Evolutionary conservation across 495 filamentous ascomycete species (phyloP), one percentile per base, ranked within the genome.

Genomic region (Daldinia loculata): DNA sequence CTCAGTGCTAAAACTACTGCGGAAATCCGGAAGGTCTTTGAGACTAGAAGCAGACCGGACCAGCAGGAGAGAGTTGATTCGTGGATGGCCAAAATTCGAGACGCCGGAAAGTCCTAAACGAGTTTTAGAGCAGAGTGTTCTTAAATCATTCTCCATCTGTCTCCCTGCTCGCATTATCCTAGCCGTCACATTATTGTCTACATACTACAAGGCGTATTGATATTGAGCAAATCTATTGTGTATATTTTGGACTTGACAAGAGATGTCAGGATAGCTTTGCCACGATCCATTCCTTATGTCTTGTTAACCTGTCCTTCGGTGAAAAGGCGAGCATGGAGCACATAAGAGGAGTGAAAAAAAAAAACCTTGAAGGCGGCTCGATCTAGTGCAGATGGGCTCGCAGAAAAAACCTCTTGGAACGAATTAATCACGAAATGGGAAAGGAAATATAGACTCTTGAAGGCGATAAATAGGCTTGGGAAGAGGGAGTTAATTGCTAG

Each of bases 61-160:
- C 50, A 64, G 17, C 60, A 81, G 56, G 85, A 89, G 0, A 80
- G 81, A 45, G 89, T 90, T 62, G 91, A 95, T 61, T 84, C 84
- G 1, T 94, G 93, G 78, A 91, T 95, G 82, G 75, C 77, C 27
- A 81, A 80, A 52, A 87, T 95, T n/a, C 82, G 90, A 66, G 85
- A 83, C 17, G 91, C 90, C 12, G 91, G 92, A 36, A 94, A 92
- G 76, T 74, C 76, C 24, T 78, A 19, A 14, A 6, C 19, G 8
- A 11, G 4, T 48, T 24, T 24, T 12, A 0, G 17, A 22, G 43
- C 2, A 9, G 19, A 24, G 19, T 4, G 19, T 24, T 19, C 19
- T 24, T 48, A 0, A 48, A 48, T 48, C 2, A 11, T 48, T 48
- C 2, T 48, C 43, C 19, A 48, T 14, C 4, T 24, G 1, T 24